Conservation (phyloP, 805 yeast genomes). For the Wickerhamia fluorescens region DNA sequence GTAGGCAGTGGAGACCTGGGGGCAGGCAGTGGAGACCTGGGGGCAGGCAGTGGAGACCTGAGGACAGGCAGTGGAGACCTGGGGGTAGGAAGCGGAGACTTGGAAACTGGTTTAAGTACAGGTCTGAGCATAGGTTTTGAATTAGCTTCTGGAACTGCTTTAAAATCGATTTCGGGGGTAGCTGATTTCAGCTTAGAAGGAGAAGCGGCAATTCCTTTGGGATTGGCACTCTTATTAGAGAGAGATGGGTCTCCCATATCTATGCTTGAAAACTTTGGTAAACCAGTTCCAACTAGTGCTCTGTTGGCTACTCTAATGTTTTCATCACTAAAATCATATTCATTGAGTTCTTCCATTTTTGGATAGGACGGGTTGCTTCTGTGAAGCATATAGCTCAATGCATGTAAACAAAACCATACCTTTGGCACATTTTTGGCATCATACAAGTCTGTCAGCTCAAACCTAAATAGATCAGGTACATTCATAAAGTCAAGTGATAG, state of each 20-base stretch:
- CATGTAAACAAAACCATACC: constrained; percentile 90
- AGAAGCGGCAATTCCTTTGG: constrained; percentile 9
- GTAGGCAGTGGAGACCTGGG: no score
- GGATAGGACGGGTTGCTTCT: constrained; percentile 49
- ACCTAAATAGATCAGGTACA: constrained; percentile 82
- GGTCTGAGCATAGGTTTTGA: no score
- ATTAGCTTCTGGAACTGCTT: no score
- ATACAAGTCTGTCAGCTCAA: constrained; percentile 88
- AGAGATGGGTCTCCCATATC: constrained; percentile 17
- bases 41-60: no score
- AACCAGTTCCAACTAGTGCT: constrained; percentile 54
- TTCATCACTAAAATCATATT: constrained; percentile 54
- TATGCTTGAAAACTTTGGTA: constrained; percentile 65
- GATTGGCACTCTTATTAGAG: constrained; percentile 10
- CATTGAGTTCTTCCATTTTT: constrained; percentile 53
- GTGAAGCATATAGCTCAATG: constrained; percentile 68
- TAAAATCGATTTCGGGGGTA: constrained; percentile 3
- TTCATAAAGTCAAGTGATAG: constrained; percentile 58
- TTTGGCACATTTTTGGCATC: constrained; percentile 90
- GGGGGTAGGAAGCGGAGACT: no score
- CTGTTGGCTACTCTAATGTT: constrained; percentile 68
- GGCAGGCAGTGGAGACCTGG: no score
- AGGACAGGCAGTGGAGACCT: no score
- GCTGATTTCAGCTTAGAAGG: constrained; percentile 1
- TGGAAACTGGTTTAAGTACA: no score